These are phyloP conservation scores for Phyllachora maydis DNA, from an alignment of 2,329 filamentous ascomycete genomes.

Conservation along the genomic window DNA sequence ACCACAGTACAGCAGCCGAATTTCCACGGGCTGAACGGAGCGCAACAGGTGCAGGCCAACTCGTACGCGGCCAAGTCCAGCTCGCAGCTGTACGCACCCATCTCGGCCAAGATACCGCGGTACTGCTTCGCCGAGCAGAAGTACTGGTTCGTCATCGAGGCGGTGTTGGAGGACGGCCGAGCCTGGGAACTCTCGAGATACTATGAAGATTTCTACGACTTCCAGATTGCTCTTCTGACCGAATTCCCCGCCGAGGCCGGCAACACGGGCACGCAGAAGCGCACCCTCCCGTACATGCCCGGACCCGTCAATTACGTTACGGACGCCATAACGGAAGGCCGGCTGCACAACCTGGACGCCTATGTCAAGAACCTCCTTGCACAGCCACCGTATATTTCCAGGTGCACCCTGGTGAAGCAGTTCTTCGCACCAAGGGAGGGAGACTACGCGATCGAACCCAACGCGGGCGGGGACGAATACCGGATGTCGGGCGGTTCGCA, in stretches of 20 bases:
- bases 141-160: slow-evolving; percentile 97
- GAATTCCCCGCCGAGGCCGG: slow-evolving; percentile 87
- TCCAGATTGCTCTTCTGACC: slow-evolving; percentile 86
- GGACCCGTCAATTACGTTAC: slow-evolving; percentile 95
- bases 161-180: slow-evolving; percentile 70
- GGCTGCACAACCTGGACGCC: slow-evolving; percentile 79
- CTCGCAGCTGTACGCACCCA: slow-evolving; percentile 48
- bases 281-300: slow-evolving; percentile 90
- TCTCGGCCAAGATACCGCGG: slow-evolving; percentile 68
- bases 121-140: slow-evolving; percentile 96
- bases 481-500: slow-evolving; percentile 52
- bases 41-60: slow-evolving; percentile 15
- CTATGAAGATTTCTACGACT: slow-evolving; percentile 98
- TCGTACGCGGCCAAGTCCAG: slow-evolving; percentile 16
- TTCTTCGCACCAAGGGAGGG: slow-evolving; percentile 81
- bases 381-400: slow-evolving; percentile 67
- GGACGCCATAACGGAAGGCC: slow-evolving; percentile 88
- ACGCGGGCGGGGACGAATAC: slow-evolving; percentile 43
- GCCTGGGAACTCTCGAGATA: slow-evolving; percentile 88
- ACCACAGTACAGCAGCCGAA: slow-evolving; percentile 11
- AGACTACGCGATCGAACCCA: slow-evolving; percentile 80
- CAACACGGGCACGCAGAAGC: slow-evolving; percentile 57
- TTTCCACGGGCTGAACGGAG: slow-evolving; percentile 14
- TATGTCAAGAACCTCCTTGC: slow-evolving; percentile 84
- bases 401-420: slow-evolving; percentile 66